Percentiles rank a stretch among this genome's conserved stretches.
phyloP scores from a whole-genome alignment of 768 basidiomycete species.

The Calocera viscosa region DNA sequence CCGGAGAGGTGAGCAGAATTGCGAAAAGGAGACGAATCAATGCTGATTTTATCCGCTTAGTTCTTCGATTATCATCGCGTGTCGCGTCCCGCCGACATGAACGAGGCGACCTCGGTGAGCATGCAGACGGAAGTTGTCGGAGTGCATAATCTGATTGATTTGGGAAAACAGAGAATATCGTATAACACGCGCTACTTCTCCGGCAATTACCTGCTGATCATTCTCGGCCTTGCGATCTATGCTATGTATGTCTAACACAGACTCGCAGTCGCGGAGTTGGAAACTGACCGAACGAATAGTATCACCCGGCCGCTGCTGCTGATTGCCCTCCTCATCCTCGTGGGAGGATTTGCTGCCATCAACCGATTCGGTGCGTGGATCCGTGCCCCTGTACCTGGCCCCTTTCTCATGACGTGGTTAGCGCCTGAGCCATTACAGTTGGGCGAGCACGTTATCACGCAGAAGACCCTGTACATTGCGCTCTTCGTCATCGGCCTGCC shows the following conservation, averaged over 20 bases:
- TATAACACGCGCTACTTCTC: constrained; percentile 56
- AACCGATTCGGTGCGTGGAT: constrained; percentile 66
- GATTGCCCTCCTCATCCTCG: constrained; percentile 72
- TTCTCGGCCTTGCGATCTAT: constrained; percentile 69
- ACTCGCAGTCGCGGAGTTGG: background rate
- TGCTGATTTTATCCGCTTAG: constrained; percentile 33
- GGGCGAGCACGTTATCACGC: constrained; percentile 69
- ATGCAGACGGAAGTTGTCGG: background rate
- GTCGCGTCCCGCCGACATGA: constrained; percentile 71
- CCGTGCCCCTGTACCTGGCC: constrained; percentile 9
- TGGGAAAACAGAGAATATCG: constrained; percentile 56
- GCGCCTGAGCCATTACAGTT: constrained; percentile 77
- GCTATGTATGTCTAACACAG: constrained; percentile 23
- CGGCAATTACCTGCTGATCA: constrained; percentile 81
- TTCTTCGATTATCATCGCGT: constrained; percentile 77
- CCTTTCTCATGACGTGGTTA: constrained; percentile 25
- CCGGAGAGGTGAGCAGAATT: constrained; percentile 18
- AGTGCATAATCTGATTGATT: background rate
- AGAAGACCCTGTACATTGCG: constrained; percentile 73
- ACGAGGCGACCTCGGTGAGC: constrained; percentile 49
- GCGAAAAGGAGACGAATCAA: background rate
- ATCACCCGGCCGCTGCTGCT: constrained; percentile 74
- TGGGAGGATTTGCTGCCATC: constrained; percentile 81
- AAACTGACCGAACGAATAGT: constrained; percentile 29
- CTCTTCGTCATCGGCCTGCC: constrained; percentile 90